Base-by-base conservation (phyloP, 352 stramenopile species). In the Pythium rishiriense region DNA sequence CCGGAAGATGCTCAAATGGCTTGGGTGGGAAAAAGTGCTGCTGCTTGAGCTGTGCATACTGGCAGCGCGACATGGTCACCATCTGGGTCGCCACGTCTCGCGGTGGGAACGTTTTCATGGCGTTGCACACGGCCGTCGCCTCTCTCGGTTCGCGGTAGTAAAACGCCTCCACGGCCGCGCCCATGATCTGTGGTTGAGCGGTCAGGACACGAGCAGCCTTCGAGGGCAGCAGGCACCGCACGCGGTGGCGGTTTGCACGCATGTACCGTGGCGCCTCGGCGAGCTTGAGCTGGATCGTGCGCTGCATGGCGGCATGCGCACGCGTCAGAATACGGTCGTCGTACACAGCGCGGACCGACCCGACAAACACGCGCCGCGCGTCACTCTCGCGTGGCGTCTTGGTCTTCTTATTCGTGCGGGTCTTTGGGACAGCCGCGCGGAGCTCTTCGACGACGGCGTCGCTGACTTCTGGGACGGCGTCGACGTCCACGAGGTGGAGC, bases 11-110 rank as follows among this genome's bases (percentile, higher is more conserved):
- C 0, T 78, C 60, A 59, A 94, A 94, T 22, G 71, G 53, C 41
- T 87, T 87, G 0, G 85, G 87, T 8, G 83, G 66, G 53, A 74
- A 79, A 54, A 94, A 92, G 24, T 77, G 58, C 63, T 95, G 87
- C 58, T 92, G 82, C 66, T 87, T 91, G 28, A 94, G 67, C 69
- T 94, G 82, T 24, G 87, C 87, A 53, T 88, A 95, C 75, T 91
- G 90, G 24, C 81, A 87, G 53, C 83, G 79, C n/a, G 87, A 88
- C 46, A 95, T 91, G 17, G 75, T 74, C 29, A 94, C 73, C 54
- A 75, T 70, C 19, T 65, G 58, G 25, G 74, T 64, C 7, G 26
- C 24, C 19, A n/a, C 28, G 3, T 9, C 25, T 1, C 9, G 26
- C 11, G 79, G 70, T 21, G 75, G 54, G 41, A 95, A 90, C 1